These are phyloP conservation scores for Saccharomyces hybrid DNA, from an alignment of 1,139 yeast genomes.

Conservation along the genomic window DNA sequence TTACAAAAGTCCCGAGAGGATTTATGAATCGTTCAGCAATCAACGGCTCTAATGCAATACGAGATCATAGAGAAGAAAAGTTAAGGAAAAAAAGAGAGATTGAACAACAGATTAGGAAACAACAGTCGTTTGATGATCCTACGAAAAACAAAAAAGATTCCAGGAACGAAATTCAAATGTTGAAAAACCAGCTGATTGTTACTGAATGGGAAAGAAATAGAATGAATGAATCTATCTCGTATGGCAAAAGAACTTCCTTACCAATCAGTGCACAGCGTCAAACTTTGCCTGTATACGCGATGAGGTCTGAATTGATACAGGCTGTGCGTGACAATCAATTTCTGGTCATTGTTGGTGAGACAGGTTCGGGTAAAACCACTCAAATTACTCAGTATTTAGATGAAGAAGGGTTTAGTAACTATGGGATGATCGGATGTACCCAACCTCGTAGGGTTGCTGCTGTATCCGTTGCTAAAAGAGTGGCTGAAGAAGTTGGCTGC, in stretches of 20 bases:
- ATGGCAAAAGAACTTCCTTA: constrained; percentile 46
- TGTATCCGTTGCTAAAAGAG: constrained; percentile 84
- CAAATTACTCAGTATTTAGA: constrained; percentile 84
- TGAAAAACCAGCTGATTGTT: constrained; percentile 31
- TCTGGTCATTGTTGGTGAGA: constrained; percentile 86
- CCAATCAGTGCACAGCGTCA: constrained; percentile 57
- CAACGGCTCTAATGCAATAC: constrained; percentile 64
- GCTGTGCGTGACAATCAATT: constrained; percentile 63
- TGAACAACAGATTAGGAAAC: constrained; percentile 29
- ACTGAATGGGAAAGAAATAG: constrained; percentile 46
- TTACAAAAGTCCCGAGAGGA: constrained; percentile 69
- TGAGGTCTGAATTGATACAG: constrained; percentile 53
- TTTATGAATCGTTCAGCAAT: constrained; percentile 68
- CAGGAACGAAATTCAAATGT: constrained; percentile 15
- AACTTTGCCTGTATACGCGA: constrained; percentile 70
- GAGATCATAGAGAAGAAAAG: constrained; percentile 56
- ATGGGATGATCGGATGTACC: constrained; percentile 72
- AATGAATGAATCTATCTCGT: constrained; percentile 35
- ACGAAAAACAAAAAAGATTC: constrained; percentile 14
- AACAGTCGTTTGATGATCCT: constrained; percentile 39
- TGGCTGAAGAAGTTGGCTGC: constrained; percentile 76
- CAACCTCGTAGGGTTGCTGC: constrained; percentile 98
- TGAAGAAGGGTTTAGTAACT: constrained; percentile 67
- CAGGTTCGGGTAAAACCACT: constrained; percentile 97
- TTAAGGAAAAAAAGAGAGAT: constrained; percentile 42